Evolutionary conservation across 2,329 filamentous ascomycete genomes (phyloP), one percentile per base, ranked within the genome.

Genomic region (Diaporthe sp.): DNA sequence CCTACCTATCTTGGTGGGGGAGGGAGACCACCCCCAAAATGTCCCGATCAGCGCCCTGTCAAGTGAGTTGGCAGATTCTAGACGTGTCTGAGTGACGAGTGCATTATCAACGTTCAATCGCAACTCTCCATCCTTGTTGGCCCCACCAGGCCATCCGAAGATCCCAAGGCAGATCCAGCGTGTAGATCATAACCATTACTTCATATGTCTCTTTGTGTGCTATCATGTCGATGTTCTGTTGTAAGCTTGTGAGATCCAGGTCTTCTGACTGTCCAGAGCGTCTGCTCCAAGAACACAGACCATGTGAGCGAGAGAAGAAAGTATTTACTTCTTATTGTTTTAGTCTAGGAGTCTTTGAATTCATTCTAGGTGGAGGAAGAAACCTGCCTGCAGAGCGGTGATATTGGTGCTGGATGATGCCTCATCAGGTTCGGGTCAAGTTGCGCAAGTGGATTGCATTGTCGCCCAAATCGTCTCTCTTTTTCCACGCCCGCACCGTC

Each of bases 51-150:
- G 33, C 61, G 45, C 45, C 61, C 13, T 67, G 30, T 25, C 30
- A 25, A 30, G 47, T 54, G 64, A 68, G 45, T n/a, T 68, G 64
- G 64, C 64, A 68, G 64, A 17, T 3, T 12, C 9, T 52, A 25
- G 13, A 67, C 19, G 30, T 64, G 58, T 47, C 28, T n/a, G 42
- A 30, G 10, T 35, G 55, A 40, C 9, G 17, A 19, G n/a, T 22
- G 25, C 38, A 45, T 64, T 19, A 54, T 9, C 58, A 4, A 42
- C 38, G 4, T 35, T 4, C 30, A 40, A 30, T n/a, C 22, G 35
- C 33, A 38, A 7, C 4, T n/a, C 33, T 25, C 3, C 30, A 1
- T 19, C 5, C 17, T 15, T 5, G 10, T 2, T 15, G 19, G 19
- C n/a, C 40, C 25, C 40, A 40, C 58, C 10, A 6, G 40, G 17